Percentiles rank a stretch among this genome's conserved stretches.
Evolutionary conservation across 352 stramenopile species (phyloP).

Genomic region (Phytophthora sojae): DNA sequence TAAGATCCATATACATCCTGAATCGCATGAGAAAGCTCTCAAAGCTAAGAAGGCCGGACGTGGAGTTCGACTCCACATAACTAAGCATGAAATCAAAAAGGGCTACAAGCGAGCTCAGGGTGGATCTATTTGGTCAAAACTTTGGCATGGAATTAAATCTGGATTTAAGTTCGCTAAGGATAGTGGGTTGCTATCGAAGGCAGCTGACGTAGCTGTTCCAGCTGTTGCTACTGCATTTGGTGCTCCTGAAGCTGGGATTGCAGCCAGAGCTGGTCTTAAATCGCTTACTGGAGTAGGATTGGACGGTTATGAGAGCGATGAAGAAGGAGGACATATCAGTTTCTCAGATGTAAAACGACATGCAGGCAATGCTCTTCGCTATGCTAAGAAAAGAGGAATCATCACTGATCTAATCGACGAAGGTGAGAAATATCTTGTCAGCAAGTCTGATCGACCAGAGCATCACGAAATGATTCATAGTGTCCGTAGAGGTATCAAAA

Average conservation of each 20-base stretch:
- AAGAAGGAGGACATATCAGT: too few species aligned
- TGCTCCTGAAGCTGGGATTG: slow-evolving; percentile 2
- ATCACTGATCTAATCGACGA: neutral
- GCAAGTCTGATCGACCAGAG: neutral
- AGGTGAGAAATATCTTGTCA: neutral
- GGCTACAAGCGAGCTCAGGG: neutral
- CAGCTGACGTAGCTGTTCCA: slow-evolving; percentile 8
- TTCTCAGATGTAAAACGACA: neutral
- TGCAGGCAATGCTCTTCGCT: neutral
- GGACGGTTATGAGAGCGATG: too few species aligned
- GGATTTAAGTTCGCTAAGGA: slow-evolving; percentile 5
- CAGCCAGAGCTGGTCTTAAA: neutral
- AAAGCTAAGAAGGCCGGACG: neutral
- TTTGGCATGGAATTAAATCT: slow-evolving; percentile 4
- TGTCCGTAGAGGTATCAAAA: neutral
- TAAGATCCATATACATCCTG: neutral
- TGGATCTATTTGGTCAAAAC: neutral
- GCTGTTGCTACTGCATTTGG: neutral
- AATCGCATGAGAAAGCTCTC: neutral
- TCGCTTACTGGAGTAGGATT: slow-evolving; percentile 4
- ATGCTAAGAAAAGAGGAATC: neutral
- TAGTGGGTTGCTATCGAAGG: neutral
- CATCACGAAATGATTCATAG: neutral
- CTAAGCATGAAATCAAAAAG: too few species aligned
- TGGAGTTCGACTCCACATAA: neutral